Evolutionary conservation across 257 asterid species (phyloP), one percentile per base, ranked within the genome.

Genomic region (Linaria vulgaris): DNA sequence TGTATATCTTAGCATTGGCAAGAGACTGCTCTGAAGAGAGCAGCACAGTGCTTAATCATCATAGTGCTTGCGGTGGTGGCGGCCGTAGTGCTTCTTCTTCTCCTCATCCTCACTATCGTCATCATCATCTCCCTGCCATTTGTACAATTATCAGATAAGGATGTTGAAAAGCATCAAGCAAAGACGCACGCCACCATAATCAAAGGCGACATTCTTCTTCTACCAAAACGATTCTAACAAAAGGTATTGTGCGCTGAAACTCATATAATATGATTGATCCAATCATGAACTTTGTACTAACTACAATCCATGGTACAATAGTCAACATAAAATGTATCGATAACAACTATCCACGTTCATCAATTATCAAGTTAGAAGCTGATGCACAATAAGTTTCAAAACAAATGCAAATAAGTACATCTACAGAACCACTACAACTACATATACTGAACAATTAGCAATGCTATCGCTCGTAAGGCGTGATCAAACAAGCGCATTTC

Each of bases 101-200:
- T 59, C 41, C 21, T 44, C 49, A 44, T 59, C 64, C 12, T 39
- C 52, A 22, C 15, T 52, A 14, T 27, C 22, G 37, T 59, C 44
- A 10, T 59, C 22, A 41, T 41, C 64, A 21, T 47, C 64, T 46
- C 49, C 52, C 64, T 39, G n/a, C n/a, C 39, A 59, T 39, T 19
- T 16, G 14, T 11, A 50, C 10, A 9, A 20, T 22, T 21, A 51
- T 3, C 41, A 34, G 3, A 27, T 21, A 16, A 21, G 12, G n/a
- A 49, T 5, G 17, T 7, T 16, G 30, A 49, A 20, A 51, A 51
- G 0, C 53, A n/a, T 47, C 23, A 17, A 3, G 53, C 9, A n/a
- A 37, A 44, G 12, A 6, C 4, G 19, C 47, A n/a, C 4, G 25
- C 19, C 12, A 48, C 25, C 9, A 1, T n/a, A 47, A n/a, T n/a